Evolutionary conservation across 345 rosid genomes (phyloP).

Genomic region (Hypericum perforatum): DNA sequence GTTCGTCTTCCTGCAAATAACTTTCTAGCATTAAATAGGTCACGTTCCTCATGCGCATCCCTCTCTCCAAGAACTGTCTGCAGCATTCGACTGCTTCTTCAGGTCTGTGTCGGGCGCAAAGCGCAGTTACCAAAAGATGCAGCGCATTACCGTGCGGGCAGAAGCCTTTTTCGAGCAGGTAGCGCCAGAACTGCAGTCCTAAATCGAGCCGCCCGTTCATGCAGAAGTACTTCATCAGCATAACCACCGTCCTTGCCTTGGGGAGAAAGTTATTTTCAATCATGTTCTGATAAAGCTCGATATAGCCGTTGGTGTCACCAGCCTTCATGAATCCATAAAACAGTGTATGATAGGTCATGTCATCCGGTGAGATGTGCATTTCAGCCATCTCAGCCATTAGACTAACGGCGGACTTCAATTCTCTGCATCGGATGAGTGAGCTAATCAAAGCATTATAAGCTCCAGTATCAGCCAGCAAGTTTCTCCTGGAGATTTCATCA

Average conservation of each 20-base stretch:
- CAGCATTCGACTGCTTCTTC: conserved; percentile 64
- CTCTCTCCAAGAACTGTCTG: conserved; percentile 55
- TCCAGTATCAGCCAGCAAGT: conserved; percentile 45
- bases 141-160: conserved; percentile 76
- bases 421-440: conserved; percentile 35
- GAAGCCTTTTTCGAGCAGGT: conserved; percentile 52
- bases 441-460: conserved; percentile 76
- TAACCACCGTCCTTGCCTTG: conserved; percentile 55
- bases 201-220: conserved; percentile 39
- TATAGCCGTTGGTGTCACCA: conserved; percentile 39
- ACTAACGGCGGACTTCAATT: conserved; percentile 39
- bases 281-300: conserved; percentile 49
- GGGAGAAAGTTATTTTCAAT: conserved; percentile 45
- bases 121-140: conserved; percentile 59
- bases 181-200: conserved; percentile 54
- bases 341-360: conserved; percentile 56
- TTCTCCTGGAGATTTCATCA: conserved; percentile 45
- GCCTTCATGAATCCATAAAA: conserved; percentile 60
- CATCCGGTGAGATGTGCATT: conserved; percentile 41
- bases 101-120: conserved; percentile 51
- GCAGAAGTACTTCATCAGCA: conserved; percentile 77
- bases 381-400: conserved; percentile 74
- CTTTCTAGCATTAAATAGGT: conserved; percentile 46
- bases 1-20: conserved; percentile 25
- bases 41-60: conserved; percentile 50